Evolutionary conservation across 139 green algal genomes (phyloP), one percentile per base, ranked within the genome.

Genomic region (Tetradesmus lagerheimii): DNA sequence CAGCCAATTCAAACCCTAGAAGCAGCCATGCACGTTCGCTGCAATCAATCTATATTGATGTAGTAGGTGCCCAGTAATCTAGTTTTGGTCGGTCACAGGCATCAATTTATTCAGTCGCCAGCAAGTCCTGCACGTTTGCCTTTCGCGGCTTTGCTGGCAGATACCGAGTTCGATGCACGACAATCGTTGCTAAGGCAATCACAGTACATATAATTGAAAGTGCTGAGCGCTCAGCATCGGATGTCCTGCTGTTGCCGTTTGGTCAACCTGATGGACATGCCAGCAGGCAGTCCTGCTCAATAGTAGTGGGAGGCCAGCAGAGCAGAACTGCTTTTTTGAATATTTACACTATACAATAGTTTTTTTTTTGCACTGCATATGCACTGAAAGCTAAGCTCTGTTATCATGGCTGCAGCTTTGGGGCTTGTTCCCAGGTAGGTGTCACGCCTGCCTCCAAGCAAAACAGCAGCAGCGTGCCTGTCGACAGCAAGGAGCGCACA

Each of bases 401-500:
- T 31, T 15, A 43, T 11, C 18, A 84, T 83, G 75, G 45, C 86
- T 14, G 75, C 74, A 39, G 25, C 83, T 31, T 23, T 80, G 6
- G 74, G 86, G 25, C 39, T 90, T 27, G 86, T 83, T 12, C 86
- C 86, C 8, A 85, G 86, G 86, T 90, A 37, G 18, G 74, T 16
- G 12, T 37, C 16, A 31, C 6, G 71, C 67, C n/a, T 25, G 11
- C 31, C 66, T 75, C 71, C 71, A 57, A 31, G n/a, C 23, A 79
- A 1, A 62, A 53, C 80, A 88, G n/a, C 64, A 80, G 38, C 64
- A 62, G 57, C 71, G n/a, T 3, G 14, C 20, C 4, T 75, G 43
- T 38, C n/a, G 39, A 34, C 34, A 67, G 85, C 18, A 11, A 4
- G 8, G 20, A 62, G 47, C 20, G 47, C 47, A 62, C 47, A 79